Conservation (phyloP, 768 basidiomycete genomes). For the Lactifluus pinguis region DNA sequence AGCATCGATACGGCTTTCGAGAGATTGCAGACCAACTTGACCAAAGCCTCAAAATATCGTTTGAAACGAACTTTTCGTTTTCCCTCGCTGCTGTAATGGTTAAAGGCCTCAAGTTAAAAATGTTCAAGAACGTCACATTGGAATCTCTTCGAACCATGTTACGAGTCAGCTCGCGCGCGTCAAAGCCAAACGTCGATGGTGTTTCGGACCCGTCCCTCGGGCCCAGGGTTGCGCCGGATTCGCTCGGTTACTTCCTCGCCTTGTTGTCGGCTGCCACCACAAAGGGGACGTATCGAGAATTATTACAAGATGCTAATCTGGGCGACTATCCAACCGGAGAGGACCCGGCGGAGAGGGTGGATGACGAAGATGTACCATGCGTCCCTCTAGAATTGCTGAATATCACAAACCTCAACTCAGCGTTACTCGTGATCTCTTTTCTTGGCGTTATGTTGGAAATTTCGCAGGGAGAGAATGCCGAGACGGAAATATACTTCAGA, state of each 20-base stretch:
- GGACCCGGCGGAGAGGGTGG: conserved; percentile 33
- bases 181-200: conserved; percentile 23
- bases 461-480: conserved; percentile 71
- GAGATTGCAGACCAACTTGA: conserved; percentile 68
- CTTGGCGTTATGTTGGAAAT: conserved; percentile 64
- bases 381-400: conserved; percentile 53
- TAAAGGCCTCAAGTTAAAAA: conserved; percentile 71
- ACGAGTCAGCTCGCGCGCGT: conserved; percentile 44
- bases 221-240: conserved; percentile 45
- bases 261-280: conserved; percentile 62
- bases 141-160: conserved; percentile 55
- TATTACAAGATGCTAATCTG: conserved; percentile 57
- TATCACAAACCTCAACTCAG: conserved; percentile 50
- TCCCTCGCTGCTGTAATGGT: conserved; percentile 75
- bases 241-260: conserved; percentile 72
- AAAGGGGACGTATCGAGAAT: conserved; percentile 41
- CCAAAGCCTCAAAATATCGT: conserved; percentile 61
- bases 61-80: conserved; percentile 73
- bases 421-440: conserved; percentile 68
- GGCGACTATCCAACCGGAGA: conserved; percentile 39
- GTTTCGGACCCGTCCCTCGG: conserved; percentile 31
- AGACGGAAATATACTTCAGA: conserved; percentile 72
- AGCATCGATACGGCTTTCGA: conserved; percentile 54
- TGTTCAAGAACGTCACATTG: conserved; percentile 53
- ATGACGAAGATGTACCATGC: conserved; percentile 37